Percentiles rank a stretch among this genome's conserved stretches.
Conservation (phyloP, 73 alveolate species). For the Paramecium octaurelia region DNA sequence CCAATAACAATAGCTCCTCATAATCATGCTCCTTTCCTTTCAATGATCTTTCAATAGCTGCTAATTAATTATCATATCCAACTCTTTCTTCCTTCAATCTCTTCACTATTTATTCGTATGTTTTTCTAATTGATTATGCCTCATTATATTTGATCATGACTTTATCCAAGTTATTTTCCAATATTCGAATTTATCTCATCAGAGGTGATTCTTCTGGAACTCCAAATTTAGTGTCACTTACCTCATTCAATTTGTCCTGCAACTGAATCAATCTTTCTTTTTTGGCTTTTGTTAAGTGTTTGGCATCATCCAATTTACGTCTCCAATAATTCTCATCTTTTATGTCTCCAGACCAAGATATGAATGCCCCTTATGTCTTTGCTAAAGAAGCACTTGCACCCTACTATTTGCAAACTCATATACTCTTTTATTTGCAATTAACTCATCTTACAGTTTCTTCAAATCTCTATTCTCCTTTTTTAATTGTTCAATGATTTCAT, state of each 20-base stretch:
- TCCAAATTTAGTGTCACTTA: slow-evolving; percentile 60
- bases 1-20: slow-evolving; percentile 94
- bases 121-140: slow-evolving; percentile 76
- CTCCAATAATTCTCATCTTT: slow-evolving; percentile 66
- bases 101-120: slow-evolving; percentile 77
- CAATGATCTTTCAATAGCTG: slow-evolving; percentile 96
- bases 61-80: slow-evolving; percentile 98
- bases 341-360: slow-evolving; percentile 65
- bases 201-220: slow-evolving; percentile 86
- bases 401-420: not conserved
- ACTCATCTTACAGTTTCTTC: slow-evolving; percentile 58
- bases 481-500: slow-evolving; percentile 53
- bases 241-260: slow-evolving; percentile 56
- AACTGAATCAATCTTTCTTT: slow-evolving; percentile 40
- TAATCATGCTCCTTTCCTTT: slow-evolving; percentile 96
- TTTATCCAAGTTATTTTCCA: slow-evolving; percentile 81
- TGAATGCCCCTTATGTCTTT: slow-evolving; percentile 59
- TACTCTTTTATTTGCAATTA: slow-evolving; percentile 63
- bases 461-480: slow-evolving; percentile 52
- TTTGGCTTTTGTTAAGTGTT: slow-evolving; percentile 56
- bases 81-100: slow-evolving; percentile 98
- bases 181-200: slow-evolving; percentile 89
- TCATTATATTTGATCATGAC: slow-evolving; percentile 81
- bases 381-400: slow-evolving; percentile 60
- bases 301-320: slow-evolving; percentile 63